Evolutionary conservation across 2,329 filamentous ascomycete species (phyloP), one percentile per base, ranked within the genome.

Genomic region (Alternaria atra): DNA sequence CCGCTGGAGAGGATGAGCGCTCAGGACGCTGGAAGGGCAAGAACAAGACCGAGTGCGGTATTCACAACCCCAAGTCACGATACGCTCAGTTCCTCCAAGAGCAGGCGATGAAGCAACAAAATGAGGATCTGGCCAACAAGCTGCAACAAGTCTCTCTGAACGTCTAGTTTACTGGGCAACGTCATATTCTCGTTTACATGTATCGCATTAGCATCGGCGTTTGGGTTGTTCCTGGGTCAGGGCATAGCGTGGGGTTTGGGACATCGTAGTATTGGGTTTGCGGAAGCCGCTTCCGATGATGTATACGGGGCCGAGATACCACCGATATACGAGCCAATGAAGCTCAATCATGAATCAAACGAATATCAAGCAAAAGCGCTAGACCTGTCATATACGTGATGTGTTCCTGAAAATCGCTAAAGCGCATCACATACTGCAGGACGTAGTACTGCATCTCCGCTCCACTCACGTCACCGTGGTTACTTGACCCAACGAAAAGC

Each of bases 21-120:
- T 91, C 95, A 8, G 95, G 95, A 60, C 90, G 95, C 70, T 99
- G 95, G 95, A 97, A 97, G 86, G 95, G 95, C 64, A 91, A 93
- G 80, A 83, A 86, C 74, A 99, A 99, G 90, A 96, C 93, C 15
- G 95, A 99, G 84, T 99, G 95, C 80, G 95, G 95, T 48, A 98
- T 99, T 76, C 95, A 99, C 87, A 98, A 98, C 85, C 96, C 95
- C 81, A 90, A 94, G 80, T 97, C 92, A 60, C 90, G 93, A 70
- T 99, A 98, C 75, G 91, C 93, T 10, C 89, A 94, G 81, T 97
- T 91, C 80, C 82, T 97, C 57, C 85, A 86, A 72, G 89, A 93
- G 63, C 87, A 91, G 80, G 90, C 93, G 77, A 82, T 85, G 74
- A 90, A 92, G 83, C 79, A 35, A 69, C 80, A 56, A 64, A 83